Percentiles rank a stretch among this genome's conserved stretches.
Conservation (phyloP, 2,329 filamentous ascomycete species). For the Pestalotiopsis sp. region DNA sequence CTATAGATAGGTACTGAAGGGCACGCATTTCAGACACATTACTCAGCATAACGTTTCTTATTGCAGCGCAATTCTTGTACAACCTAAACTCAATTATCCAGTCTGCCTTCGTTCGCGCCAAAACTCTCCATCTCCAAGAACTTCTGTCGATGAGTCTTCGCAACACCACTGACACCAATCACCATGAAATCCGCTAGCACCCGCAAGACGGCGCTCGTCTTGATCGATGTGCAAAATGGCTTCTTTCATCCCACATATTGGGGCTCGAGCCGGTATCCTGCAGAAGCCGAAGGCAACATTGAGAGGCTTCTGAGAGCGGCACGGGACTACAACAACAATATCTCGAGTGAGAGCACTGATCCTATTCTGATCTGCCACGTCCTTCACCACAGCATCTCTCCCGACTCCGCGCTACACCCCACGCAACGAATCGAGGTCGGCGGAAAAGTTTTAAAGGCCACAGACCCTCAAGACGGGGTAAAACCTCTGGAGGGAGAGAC, state of each 20-base stretch:
- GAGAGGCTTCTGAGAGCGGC: slow-evolving; percentile 36
- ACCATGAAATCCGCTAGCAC: slow-evolving; percentile 22
- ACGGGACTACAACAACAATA: slow-evolving; percentile 22
- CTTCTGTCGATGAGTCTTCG: neutral
- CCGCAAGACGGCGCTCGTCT: slow-evolving; percentile 43
- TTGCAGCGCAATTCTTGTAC: too few species aligned
- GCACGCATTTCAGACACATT: too few species aligned
- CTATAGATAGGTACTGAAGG: too few species aligned
- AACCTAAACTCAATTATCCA: too few species aligned
- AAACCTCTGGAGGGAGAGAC: slow-evolving; percentile 36
- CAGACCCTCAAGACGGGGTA: slow-evolving; percentile 29
- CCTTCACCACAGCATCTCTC: slow-evolving; percentile 42
- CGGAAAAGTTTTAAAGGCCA: slow-evolving; percentile 31
- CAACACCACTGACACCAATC: neutral
- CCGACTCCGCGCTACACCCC: slow-evolving; percentile 39
- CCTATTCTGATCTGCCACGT: slow-evolving; percentile 45
- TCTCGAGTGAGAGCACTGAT: slow-evolving; percentile 10
- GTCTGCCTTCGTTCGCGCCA: too few species aligned
- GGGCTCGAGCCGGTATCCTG: slow-evolving; percentile 45
- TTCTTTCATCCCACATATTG: slow-evolving; percentile 42
- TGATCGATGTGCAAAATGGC: slow-evolving; percentile 50
- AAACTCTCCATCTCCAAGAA: neutral
- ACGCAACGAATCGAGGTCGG: slow-evolving; percentile 25
- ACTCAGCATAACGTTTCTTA: too few species aligned
- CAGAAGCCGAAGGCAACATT: slow-evolving; percentile 45